phyloP scores from a whole-genome alignment of 2,329 filamentous ascomycete species.

The Cyphellophora attinorum region DNA sequence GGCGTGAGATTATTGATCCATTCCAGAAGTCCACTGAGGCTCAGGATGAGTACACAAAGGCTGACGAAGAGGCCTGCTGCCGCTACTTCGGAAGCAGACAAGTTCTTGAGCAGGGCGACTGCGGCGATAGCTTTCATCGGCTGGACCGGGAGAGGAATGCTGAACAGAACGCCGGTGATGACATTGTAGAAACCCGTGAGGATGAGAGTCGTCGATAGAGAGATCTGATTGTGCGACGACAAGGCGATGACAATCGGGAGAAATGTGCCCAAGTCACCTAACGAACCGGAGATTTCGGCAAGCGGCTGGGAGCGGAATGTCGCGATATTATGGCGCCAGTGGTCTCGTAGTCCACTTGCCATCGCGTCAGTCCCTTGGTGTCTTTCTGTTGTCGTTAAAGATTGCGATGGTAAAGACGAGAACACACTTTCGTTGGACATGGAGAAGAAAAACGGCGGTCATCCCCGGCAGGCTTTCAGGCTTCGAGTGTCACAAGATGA shows the following conservation, averaged over 20 bases:
- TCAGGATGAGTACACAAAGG: slow-evolving; percentile 63
- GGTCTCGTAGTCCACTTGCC: slow-evolving; percentile 21
- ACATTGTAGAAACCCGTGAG: slow-evolving; percentile 86
- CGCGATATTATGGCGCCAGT: slow-evolving; percentile 41
- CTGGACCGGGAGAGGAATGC: slow-evolving; percentile 83
- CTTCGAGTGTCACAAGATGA: no score
- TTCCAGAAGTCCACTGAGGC: slow-evolving; percentile 65
- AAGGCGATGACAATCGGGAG: slow-evolving; percentile 83
- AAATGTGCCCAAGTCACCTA: slow-evolving; percentile 82
- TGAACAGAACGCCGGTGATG: slow-evolving; percentile 69
- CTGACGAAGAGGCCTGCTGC: slow-evolving; percentile 76
- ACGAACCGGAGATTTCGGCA: slow-evolving; percentile 75
- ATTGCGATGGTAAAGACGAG: no score
- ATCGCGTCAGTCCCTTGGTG: no score
- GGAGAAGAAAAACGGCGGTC: no score
- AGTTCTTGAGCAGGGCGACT: slow-evolving; percentile 64
- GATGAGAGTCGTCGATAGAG: slow-evolving; percentile 69
- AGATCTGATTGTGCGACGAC: slow-evolving; percentile 66
- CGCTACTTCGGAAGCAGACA: slow-evolving; percentile 62
- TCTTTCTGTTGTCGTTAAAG: no score
- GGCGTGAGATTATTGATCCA: slow-evolving; percentile 68
- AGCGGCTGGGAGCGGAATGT: slow-evolving; percentile 49
- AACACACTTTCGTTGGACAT: no score
- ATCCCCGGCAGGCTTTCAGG: no score
- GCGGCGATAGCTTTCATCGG: slow-evolving; percentile 87